Percentiles rank a stretch among this genome's conserved stretches.
phyloP scores from a whole-genome alignment of 2,329 filamentous ascomycete species.

The Ascocoryne sarcoides region DNA sequence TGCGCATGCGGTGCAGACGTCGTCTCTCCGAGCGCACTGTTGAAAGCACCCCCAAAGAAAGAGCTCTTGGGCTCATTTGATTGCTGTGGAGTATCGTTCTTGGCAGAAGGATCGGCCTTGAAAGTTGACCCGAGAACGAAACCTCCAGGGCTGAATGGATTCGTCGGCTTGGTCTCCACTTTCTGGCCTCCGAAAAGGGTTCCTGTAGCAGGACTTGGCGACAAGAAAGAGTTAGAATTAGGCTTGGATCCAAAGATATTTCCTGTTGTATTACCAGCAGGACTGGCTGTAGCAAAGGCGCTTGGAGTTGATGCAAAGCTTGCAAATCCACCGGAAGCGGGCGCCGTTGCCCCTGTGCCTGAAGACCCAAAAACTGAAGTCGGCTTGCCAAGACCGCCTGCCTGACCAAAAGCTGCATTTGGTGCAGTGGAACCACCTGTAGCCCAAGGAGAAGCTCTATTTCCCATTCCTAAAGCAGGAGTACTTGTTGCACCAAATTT shows the following conservation, averaged over 20 bases:
- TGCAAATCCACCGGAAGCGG: constrained; percentile 41
- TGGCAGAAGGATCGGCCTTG: constrained; percentile 41
- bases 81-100: constrained; percentile 48
- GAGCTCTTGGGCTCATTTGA: constrained; percentile 34
- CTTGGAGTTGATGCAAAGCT: constrained; percentile 42
- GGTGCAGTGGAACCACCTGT: constrained; percentile 27
- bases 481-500: constrained; percentile 33
- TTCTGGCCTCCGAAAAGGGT: constrained; percentile 14
- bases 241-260: constrained; percentile 24
- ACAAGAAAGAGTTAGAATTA: constrained; percentile 29
- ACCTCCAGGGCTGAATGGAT: constrained; percentile 8
- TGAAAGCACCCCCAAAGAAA: constrained; percentile 57
- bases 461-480: constrained; percentile 31
- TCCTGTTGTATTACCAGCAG: constrained; percentile 25
- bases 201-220: not conserved
- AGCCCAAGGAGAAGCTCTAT: constrained; percentile 47
- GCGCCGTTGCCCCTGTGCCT: constrained; percentile 22
- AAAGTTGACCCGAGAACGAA: constrained; percentile 29
- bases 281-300: constrained; percentile 19
- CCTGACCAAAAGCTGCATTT: constrained; percentile 43
- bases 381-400: constrained; percentile 36
- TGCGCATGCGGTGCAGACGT: constrained; percentile 27
- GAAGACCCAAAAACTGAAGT: constrained; percentile 31
- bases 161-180: constrained; percentile 20
- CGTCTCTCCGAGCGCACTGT: constrained; percentile 44